phyloP scores from a whole-genome alignment of 2,329 filamentous ascomycete species.

The Diaporthe australafricana region DNA sequence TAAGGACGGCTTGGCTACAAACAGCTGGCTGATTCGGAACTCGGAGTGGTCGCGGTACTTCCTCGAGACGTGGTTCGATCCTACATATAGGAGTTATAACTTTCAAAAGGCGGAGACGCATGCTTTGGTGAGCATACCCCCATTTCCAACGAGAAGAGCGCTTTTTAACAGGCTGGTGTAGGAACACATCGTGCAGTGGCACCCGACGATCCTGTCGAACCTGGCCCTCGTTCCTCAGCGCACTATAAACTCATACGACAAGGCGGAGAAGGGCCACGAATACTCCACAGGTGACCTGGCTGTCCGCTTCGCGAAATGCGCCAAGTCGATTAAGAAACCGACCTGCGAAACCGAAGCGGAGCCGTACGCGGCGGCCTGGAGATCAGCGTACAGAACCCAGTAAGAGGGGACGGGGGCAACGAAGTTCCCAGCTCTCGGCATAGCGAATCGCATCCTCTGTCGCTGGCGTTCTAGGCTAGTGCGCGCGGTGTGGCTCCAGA shows the following conservation, averaged over 20 bases:
- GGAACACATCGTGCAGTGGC: conserved; percentile 95
- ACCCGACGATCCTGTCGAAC: conserved; percentile 92
- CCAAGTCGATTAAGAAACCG: conserved; percentile 59
- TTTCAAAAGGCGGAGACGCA: conserved; percentile 96
- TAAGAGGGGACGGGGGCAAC: conserved; percentile 42
- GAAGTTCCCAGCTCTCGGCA: neutral
- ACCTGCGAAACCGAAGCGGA: conserved; percentile 80
- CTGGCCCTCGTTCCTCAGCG: conserved; percentile 91
- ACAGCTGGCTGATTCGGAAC: conserved; percentile 83
- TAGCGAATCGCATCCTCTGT: neutral
- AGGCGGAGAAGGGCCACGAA: conserved; percentile 64
- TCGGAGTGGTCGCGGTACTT: conserved; percentile 95
- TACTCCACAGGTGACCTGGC: conserved; percentile 90
- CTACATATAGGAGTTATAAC: conserved; percentile 92
- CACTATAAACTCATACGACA: conserved; percentile 82
- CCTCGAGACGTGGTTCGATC: conserved; percentile 95
- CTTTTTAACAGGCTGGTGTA: conserved; percentile 52
- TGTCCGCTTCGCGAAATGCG: conserved; percentile 82
- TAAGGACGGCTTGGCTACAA: conserved; percentile 78
- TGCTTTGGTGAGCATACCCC: conserved; percentile 75
- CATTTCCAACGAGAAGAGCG: neutral
- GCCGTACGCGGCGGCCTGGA: conserved; percentile 61
- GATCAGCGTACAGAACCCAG: conserved; percentile 60
- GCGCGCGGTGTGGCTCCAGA: neutral
- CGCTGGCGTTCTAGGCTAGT: neutral